Evolutionary conservation across 805 yeast genomes (phyloP), one percentile per base, ranked within the genome.

Genomic region (Hanseniaspora vineae): DNA sequence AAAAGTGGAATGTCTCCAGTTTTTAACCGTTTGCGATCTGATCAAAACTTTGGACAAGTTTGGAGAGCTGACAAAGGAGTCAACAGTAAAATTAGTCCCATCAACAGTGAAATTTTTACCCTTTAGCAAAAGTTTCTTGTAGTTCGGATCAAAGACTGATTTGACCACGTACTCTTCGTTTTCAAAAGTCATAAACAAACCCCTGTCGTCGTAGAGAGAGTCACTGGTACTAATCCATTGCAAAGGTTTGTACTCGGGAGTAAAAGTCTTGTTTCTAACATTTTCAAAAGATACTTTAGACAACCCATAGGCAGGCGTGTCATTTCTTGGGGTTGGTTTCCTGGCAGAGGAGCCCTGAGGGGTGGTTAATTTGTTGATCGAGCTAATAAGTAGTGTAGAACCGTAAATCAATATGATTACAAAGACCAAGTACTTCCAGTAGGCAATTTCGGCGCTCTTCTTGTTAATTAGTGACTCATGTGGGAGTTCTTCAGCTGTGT

Each of bases 181-280:
- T 13, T 69, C 69, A 35, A 67, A 66, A 1, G 75, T 72, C 31
- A 84, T 72, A 59, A 74, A 86, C 8, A 85, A 73, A 5, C 95
- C 95, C 49, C 72, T 73, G 58, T 81, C 89, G 51, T 75, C 64
- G 12, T 54, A 52, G 10, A 65, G 57, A 0, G 81, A 74, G 20
- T 69, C 69, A 1, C 77, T 76, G 18, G 67, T 66, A 11, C 60
- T 56, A 42, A 85, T 75, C 95, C 95, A 86, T 60, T 83, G 90
- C 32, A 86, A 68, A 9, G 73, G 61, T 51, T 76, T 74, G 45
- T 57, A 62, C 14, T 66, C 62, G 0, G 92, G 81, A 0, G 58
- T 51, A 54, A 83, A 83, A 2, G 74, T 69, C 1, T 78, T 78
- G 45, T 75, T 73, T 52, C 90, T 71, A 2, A 71, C 65, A 39